Percentiles rank a stretch among this genome's conserved stretches.
Conservation (phyloP, 1,139 yeast genomes). For the Scheffersomyces illinoinensis region DNA sequence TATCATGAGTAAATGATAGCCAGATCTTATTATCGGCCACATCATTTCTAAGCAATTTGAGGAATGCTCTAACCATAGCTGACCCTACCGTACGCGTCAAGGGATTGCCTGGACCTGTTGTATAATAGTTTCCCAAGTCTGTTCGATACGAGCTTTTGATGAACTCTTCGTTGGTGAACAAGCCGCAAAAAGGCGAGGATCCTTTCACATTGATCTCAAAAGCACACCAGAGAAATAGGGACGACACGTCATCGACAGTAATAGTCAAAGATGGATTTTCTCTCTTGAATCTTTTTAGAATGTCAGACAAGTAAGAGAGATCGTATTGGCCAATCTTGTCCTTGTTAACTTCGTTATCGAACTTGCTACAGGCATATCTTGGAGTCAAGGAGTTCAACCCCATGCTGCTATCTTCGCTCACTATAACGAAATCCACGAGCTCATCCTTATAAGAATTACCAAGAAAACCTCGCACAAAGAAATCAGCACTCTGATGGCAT, state of each 20-base stretch:
- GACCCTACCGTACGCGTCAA: constrained; percentile 43
- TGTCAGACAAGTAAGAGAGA: constrained; percentile 26
- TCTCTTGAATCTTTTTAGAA: constrained; percentile 36
- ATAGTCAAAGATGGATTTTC: constrained; percentile 43
- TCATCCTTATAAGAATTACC: constrained; percentile 22
- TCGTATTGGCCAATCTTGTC: constrained; percentile 18
- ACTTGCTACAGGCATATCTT: constrained; percentile 26
- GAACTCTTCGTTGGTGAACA: constrained; percentile 52
- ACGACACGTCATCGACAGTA: constrained; percentile 39
- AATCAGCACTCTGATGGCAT: constrained; percentile 15
- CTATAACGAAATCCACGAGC: constrained; percentile 6
- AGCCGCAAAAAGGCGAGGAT: constrained; percentile 46
- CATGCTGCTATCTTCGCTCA: constrained; percentile 16
- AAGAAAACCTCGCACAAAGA: constrained; percentile 23
- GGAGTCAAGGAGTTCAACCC: constrained; percentile 20
- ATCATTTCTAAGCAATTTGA: constrained; percentile 33
- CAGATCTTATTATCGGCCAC: constrained; percentile 28
- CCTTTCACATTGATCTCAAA: constrained; percentile 54
- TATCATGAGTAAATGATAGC: constrained; percentile 58
- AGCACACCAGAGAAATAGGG: constrained; percentile 48
- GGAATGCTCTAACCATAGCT: constrained; percentile 45
- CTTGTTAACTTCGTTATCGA: constrained; percentile 18
- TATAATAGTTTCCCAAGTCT: constrained; percentile 47
- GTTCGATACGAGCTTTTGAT: constrained; percentile 42
- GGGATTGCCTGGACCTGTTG: constrained; percentile 49